phyloP scores from a whole-genome alignment of 345 rosid genomes.

The Iberis pinnata region DNA sequence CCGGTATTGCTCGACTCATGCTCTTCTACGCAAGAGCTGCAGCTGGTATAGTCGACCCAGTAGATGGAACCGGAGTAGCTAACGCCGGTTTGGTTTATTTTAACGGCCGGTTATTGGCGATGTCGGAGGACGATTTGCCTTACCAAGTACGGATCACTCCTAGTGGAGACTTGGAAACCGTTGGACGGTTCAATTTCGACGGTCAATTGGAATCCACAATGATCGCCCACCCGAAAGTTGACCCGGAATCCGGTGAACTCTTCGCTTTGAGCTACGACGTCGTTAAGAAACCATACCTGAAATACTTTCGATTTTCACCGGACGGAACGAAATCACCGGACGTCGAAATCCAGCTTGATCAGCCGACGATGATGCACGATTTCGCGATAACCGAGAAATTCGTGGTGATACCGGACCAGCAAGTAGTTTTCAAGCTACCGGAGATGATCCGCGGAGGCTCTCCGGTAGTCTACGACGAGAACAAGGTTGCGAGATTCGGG shows the following conservation, averaged over 20 bases:
- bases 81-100: constrained; percentile 87
- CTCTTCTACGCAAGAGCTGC: constrained; percentile 67
- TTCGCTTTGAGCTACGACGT: constrained; percentile 82
- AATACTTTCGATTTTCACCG: constrained; percentile 62
- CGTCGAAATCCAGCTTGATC: constrained; percentile 54
- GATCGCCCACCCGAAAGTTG: constrained; percentile 93
- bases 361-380: constrained; percentile 89
- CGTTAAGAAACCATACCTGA: constrained; percentile 62
- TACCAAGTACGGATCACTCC: constrained; percentile 62
- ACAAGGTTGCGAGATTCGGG: constrained; percentile 66
- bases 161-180: constrained; percentile 55
- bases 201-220: constrained; percentile 57
- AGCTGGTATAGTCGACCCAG: constrained; percentile 55
- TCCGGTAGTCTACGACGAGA: constrained; percentile 72
- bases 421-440: constrained; percentile 70
- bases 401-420: constrained; percentile 81
- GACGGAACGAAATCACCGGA: constrained; percentile 58
- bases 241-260: constrained; percentile 59
- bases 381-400: constrained; percentile 72
- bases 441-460: constrained; percentile 84
- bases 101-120: constrained; percentile 58
- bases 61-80: constrained; percentile 67
- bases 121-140: constrained; percentile 89
- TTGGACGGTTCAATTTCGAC: constrained; percentile 56
- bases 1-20: constrained; percentile 69